These are phyloP conservation scores for Zangia roseola DNA, from an alignment of 768 basidiomycete species.

Conservation along the genomic window DNA sequence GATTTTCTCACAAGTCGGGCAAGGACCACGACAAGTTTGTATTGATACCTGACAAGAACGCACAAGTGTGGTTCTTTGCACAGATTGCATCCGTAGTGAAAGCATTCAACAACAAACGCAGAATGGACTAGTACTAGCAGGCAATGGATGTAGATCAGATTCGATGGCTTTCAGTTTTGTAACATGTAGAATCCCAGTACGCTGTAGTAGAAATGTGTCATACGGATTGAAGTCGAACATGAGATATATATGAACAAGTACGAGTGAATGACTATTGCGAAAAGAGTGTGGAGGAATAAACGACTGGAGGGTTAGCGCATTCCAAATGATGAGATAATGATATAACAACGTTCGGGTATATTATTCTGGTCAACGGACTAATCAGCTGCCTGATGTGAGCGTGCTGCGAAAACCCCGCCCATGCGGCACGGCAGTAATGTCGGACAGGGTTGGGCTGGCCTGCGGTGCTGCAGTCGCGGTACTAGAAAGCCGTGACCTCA, in stretches of 20 bases:
- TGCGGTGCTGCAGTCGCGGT: constrained; percentile 49
- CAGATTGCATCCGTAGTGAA: constrained; percentile 77
- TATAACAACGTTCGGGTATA: constrained; percentile 28
- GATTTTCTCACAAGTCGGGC: constrained; percentile 78
- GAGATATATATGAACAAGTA: constrained; percentile 22
- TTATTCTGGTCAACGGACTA: constrained; percentile 25
- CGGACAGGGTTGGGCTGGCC: constrained; percentile 39
- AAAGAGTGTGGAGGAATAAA: constrained; percentile 20
- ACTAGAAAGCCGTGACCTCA: constrained; percentile 57
- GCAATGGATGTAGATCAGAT: constrained; percentile 12
- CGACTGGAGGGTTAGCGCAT: constrained; percentile 10
- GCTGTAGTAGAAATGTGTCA: constrained; percentile 18
- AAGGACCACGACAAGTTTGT: constrained; percentile 75
- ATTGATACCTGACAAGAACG: constrained; percentile 68
- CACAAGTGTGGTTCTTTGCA: constrained; percentile 79
- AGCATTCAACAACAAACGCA: constrained; percentile 66
- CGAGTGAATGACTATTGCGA: constrained; percentile 19
- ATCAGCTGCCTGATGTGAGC: constrained; percentile 17
- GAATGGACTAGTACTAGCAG: constrained; percentile 66
- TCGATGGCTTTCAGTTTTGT: constrained; percentile 17
- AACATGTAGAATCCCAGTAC: constrained; percentile 23
- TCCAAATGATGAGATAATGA: constrained; percentile 23
- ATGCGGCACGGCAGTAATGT: constrained; percentile 35
- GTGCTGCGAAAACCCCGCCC: constrained; percentile 24
- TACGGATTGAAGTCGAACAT: constrained; percentile 28